phyloP scores from a whole-genome alignment of 1,139 yeast species.

The Nakaseomyces uthaithaninus region DNA sequence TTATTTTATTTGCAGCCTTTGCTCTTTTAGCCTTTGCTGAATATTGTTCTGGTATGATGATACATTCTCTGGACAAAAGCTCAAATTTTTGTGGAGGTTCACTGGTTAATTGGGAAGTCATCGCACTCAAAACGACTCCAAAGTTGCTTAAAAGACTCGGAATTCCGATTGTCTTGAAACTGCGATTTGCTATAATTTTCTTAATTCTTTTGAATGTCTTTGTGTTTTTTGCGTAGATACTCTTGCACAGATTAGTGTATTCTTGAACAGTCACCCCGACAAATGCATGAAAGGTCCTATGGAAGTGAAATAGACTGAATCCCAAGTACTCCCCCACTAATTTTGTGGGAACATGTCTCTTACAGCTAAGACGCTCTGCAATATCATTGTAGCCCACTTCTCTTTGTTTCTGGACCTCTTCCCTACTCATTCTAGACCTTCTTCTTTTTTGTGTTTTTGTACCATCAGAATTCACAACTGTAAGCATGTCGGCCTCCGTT shows the following conservation, averaged over 20 bases:
- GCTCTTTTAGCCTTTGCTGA: background rate
- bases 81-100: background rate
- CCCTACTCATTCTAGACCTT: constrained; percentile 1
- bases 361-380: constrained; percentile 1
- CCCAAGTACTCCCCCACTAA: background rate
- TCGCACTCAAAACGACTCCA: background rate
- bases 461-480: background rate
- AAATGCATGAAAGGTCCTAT: background rate
- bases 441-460: constrained; percentile 1
- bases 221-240: background rate
- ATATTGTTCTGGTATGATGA: background rate
- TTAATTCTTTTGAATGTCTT: background rate
- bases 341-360: constrained; percentile 2
- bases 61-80: background rate
- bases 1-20: background rate
- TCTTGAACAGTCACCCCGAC: constrained; percentile 5
- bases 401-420: constrained; percentile 1
- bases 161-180: background rate
- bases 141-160: background rate
- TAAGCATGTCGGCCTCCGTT: background rate
- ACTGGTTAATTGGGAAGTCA: background rate
- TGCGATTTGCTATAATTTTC: background rate
- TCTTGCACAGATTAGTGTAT: background rate
- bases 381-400: background rate
- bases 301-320: constrained; percentile 3